Evolutionary conservation across 2,329 filamentous ascomycete species (phyloP).

Genomic region (Hansfordia pulvinata): DNA sequence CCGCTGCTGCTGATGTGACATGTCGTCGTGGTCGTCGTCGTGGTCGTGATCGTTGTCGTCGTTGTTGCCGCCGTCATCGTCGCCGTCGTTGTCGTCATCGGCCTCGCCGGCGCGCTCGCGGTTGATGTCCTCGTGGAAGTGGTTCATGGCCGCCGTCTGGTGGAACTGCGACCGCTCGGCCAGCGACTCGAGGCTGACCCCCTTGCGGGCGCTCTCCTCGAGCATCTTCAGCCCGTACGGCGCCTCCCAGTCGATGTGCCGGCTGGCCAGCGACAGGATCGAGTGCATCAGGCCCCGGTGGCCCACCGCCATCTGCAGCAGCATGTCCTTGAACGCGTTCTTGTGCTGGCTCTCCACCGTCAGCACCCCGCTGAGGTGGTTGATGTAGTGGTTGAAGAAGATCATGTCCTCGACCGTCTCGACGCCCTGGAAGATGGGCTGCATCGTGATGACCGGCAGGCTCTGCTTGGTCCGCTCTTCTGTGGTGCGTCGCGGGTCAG

Average conservation of each 20-base stretch:
- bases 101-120: slow-evolving; percentile 13
- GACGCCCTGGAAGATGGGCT: slow-evolving; percentile 63
- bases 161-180: slow-evolving; percentile 40
- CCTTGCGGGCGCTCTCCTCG: slow-evolving; percentile 29
- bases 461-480: slow-evolving; percentile 34
- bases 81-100: slow-evolving; percentile 20
- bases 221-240: slow-evolving; percentile 41
- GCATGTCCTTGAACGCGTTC: slow-evolving; percentile 75
- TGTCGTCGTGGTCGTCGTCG: slow-evolving; percentile 24
- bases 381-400: slow-evolving; percentile 74
- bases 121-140: slow-evolving; percentile 32
- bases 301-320: slow-evolving; percentile 68
- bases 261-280: slow-evolving; percentile 69
- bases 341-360: slow-evolving; percentile 69
- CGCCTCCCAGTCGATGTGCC: slow-evolving; percentile 52
- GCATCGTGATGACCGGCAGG: slow-evolving; percentile 40
- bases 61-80: slow-evolving; percentile 21
- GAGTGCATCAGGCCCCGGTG: slow-evolving; percentile 84
- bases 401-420: slow-evolving; percentile 68
- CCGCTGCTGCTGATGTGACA: no score
- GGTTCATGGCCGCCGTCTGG: slow-evolving; percentile 37
- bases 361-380: slow-evolving; percentile 64
- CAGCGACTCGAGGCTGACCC: slow-evolving; percentile 31
- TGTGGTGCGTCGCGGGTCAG: no score
- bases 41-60: slow-evolving; percentile 15